Evolutionary conservation across 371 early-diverging fungal species (phyloP), one percentile per base, ranked within the genome.

Genomic region (Mortierella sp.): DNA sequence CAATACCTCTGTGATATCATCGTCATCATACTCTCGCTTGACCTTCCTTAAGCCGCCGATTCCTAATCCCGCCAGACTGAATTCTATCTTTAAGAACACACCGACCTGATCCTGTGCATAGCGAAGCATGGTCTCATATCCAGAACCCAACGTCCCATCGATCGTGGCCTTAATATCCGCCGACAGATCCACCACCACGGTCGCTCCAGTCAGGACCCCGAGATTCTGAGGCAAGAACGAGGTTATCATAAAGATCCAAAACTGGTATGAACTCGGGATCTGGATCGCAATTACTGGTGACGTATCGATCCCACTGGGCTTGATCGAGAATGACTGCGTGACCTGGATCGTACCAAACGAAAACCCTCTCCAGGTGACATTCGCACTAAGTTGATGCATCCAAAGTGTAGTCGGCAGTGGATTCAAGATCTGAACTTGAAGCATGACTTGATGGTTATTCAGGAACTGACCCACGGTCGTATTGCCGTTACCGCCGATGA

Each of bases 351-450:
- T 24, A 3, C 67, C 66, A 49, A 67, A 72, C 2, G 57, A 49
- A n/a, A 37, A 61, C 8, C 60, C 47, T 12, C 60, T 47, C 62
- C 62, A 72, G 27, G 50, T 39, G n/a, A 61, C 66, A 24, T 65
- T 49, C 3, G 66, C 61, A 4, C 24, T 7, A 2, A 72, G 26
- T 3, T 32, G 8, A n/a, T 72, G 66, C 24, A 66, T 48, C 72
- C 72, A 72, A n/a, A 72, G 72, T 6, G 21, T 34, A 17, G 62
- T 57, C 2, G 65, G 51, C 15, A 72, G 50, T 31, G 72, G 72
- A 39, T 72, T 72, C 50, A 65, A 32, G 46, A 72, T 60, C 39
- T 61, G 62, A 37, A 56, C 61, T 26, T 61, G 72, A n/a, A 72
- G 42, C 62, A 57, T 60, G 19, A 66, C 30, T 42, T 61, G 30